Conservation (phyloP, 805 yeast species). For the Pichia cabralensis region DNA sequence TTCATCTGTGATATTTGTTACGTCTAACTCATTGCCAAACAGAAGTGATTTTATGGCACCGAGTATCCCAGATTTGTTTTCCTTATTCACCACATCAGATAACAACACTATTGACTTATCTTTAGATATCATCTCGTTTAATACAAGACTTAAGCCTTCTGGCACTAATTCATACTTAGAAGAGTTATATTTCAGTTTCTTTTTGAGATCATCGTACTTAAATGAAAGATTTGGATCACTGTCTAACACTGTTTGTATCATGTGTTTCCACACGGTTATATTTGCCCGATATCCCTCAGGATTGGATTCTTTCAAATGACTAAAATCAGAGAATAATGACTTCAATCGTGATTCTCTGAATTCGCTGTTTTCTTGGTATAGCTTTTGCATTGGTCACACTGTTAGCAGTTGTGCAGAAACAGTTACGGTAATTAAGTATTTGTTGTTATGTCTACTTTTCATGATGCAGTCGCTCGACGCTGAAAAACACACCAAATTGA, state of each 20-base stretch:
- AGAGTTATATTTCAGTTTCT: conserved; percentile 9
- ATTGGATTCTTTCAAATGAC: conserved; percentile 32
- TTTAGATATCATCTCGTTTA: conserved; percentile 3
- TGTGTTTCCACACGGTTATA: conserved; percentile 34
- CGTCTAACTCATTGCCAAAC: background rate
- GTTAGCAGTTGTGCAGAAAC: no score
- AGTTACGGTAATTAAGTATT: no score
- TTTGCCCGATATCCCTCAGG: conserved; percentile 43
- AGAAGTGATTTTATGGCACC: background rate
- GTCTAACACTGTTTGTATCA: conserved; percentile 22
- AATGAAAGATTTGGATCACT: conserved; percentile 19
- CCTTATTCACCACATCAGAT: background rate
- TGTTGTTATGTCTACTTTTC: no score
- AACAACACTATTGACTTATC: background rate
- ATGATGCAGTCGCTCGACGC: no score
- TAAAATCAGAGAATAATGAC: conserved; percentile 41
- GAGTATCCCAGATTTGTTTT: background rate
- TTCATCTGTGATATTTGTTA: background rate
- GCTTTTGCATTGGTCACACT: conserved; percentile 1
- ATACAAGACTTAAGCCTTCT: conserved; percentile 3
- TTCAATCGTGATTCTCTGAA: conserved; percentile 26
- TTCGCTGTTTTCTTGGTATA: conserved; percentile 3
- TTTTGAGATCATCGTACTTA: conserved; percentile 12
- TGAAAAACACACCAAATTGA: no score
- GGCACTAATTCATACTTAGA: background rate